These are phyloP conservation scores for Boletus eberwhitei DNA, from an alignment of 768 basidiomycete genomes.

Conservation along the genomic window DNA sequence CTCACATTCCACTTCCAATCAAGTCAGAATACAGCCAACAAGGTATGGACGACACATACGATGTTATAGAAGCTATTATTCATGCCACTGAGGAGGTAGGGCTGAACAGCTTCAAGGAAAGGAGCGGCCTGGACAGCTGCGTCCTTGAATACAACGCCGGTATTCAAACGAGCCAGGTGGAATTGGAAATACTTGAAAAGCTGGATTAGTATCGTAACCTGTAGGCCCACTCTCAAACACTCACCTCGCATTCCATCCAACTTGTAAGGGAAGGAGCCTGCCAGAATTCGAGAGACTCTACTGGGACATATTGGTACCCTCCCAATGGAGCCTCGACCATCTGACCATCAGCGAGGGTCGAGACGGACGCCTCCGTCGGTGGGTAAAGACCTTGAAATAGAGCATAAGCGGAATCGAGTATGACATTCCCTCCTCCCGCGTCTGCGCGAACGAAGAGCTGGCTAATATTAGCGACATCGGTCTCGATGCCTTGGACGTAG, in stretches of 20 bases:
- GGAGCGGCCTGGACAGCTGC: constrained; percentile 51
- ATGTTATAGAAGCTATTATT: constrained; percentile 63
- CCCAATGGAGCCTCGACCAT: constrained; percentile 71
- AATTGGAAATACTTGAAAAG: constrained; percentile 25
- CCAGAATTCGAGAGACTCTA: constrained; percentile 54
- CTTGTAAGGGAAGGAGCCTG: constrained; percentile 65
- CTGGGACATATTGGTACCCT: constrained; percentile 82
- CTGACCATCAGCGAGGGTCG: constrained; percentile 70
- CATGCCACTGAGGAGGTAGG: constrained; percentile 66
- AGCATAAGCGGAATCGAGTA: constrained; percentile 81
- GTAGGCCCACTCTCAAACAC: not conserved
- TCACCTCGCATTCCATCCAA: constrained; percentile 62
- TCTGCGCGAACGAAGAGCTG: constrained; percentile 76
- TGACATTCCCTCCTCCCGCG: constrained; percentile 73
- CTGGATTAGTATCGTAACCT: not conserved
- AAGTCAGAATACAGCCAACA: constrained; percentile 6
- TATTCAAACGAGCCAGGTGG: constrained; percentile 24
- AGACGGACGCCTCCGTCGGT: constrained; percentile 60
- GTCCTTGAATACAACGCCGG: constrained; percentile 47
- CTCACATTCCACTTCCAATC: constrained; percentile 68
- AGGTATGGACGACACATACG: constrained; percentile 38
- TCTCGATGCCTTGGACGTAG: constrained; percentile 63
- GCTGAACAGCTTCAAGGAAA: constrained; percentile 63
- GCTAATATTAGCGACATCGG: constrained; percentile 62
- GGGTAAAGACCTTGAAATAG: constrained; percentile 84